These are phyloP conservation scores for Calocybe gambosa DNA, from an alignment of 1,284 basidiomycete species.

Conservation along the genomic window DNA sequence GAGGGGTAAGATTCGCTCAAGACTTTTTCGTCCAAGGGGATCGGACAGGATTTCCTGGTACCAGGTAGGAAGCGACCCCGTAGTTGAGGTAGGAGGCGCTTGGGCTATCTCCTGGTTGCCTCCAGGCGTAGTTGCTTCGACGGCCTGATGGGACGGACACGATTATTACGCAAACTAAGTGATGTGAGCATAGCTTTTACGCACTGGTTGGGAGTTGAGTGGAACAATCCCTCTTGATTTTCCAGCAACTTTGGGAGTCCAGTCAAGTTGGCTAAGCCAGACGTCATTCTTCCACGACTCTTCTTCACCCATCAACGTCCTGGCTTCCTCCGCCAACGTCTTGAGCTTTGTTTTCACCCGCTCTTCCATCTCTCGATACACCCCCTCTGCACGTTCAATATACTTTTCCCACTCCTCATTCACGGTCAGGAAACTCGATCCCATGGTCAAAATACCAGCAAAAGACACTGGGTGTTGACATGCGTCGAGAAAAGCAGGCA, in stretches of 20 bases:
- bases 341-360: constrained; percentile 66
- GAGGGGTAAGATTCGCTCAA: constrained; percentile 70
- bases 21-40: constrained; percentile 45
- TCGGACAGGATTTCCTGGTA: constrained; percentile 56
- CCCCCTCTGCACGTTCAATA: constrained; percentile 69
- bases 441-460: constrained; percentile 89
- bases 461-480: constrained; percentile 95
- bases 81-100: neutral
- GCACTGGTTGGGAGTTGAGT: constrained; percentile 17
- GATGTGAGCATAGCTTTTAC: constrained; percentile 5
- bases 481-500: constrained; percentile 79
- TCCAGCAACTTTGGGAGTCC: constrained; percentile 85
- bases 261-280: constrained; percentile 92
- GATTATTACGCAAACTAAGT: neutral
- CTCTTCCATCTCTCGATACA: constrained; percentile 73
- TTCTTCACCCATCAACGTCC: constrained; percentile 38
- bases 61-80: constrained; percentile 56
- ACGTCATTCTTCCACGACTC: constrained; percentile 67
- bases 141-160: constrained; percentile 2
- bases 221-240: constrained; percentile 55
- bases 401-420: constrained; percentile 88
- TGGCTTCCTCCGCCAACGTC: constrained; percentile 63
- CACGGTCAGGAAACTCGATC: constrained; percentile 87
- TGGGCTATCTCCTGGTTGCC: constrained; percentile 1
- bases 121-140: neutral